Conservation (phyloP, 108 stramenopile species). For the Cyclotella choctawhatcheeana region DNA sequence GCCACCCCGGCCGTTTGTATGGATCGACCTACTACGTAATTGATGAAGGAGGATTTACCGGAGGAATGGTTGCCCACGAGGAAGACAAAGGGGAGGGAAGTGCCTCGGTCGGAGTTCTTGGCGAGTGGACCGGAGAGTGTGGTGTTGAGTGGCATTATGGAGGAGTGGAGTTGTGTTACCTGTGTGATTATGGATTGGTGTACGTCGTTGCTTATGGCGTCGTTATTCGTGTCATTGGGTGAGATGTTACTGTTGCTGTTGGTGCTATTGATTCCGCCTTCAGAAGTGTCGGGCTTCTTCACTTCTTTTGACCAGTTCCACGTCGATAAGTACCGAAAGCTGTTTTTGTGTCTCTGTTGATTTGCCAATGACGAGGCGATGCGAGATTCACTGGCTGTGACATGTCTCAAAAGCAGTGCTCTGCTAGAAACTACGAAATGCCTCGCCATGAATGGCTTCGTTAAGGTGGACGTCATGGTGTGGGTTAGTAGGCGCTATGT, state of each 20-base stretch:
- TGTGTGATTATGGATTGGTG: constrained; percentile 19
- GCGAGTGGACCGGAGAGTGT: constrained; percentile 60
- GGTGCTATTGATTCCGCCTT: not conserved
- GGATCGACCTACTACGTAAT: constrained; percentile 88
- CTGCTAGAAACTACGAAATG: too few relatives aligned
- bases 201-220: not conserved
- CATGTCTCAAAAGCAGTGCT: too few relatives aligned
- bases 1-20: constrained; percentile 99
- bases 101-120: constrained; percentile 64
- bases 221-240: too few relatives aligned
- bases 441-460: too few relatives aligned
- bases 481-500: too few relatives aligned
- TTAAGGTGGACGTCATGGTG: too few relatives aligned
- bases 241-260: not conserved
- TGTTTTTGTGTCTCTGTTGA: not conserved
- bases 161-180: constrained; percentile 49
- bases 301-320: constrained; percentile 57
- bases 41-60: constrained; percentile 97
- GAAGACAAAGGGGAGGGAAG: constrained; percentile 94
- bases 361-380: too few relatives aligned
- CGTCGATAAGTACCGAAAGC: constrained; percentile 28
- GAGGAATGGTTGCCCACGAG: constrained; percentile 96
- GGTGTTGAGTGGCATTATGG: constrained; percentile 74
- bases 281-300: constrained; percentile 2
- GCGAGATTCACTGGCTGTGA: too few relatives aligned